phyloP scores from a whole-genome alignment of 1,139 yeast species.

The Yamadazyma diospyri region DNA sequence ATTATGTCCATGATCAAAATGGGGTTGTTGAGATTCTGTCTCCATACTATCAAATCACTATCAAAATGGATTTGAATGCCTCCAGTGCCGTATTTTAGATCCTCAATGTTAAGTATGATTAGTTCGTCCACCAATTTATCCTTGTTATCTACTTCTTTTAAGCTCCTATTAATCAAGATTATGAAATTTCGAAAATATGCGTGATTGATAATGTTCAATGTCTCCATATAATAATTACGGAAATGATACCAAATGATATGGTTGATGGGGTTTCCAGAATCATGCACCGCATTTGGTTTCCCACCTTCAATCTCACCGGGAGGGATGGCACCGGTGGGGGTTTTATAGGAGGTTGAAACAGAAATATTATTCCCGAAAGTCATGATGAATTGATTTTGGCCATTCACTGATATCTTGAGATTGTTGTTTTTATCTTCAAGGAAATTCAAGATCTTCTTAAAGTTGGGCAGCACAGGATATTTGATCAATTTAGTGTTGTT shows the following conservation, averaged over 20 bases:
- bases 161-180: conserved; percentile 30
- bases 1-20: conserved; percentile 24
- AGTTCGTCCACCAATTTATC: conserved; percentile 33
- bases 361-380: conserved; percentile 30
- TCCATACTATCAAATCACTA: conserved; percentile 41
- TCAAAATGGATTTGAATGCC: conserved; percentile 34
- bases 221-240: conserved; percentile 30
- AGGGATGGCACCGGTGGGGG: conserved; percentile 15
- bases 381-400: conserved; percentile 27
- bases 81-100: conserved; percentile 35
- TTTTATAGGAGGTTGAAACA: conserved; percentile 35
- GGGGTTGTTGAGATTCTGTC: conserved; percentile 31
- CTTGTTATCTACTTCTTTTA: conserved; percentile 15
- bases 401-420: conserved; percentile 21
- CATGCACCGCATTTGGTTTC: background rate
- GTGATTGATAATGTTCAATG: conserved; percentile 34
- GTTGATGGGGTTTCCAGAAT: conserved; percentile 17
- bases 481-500: conserved; percentile 17
- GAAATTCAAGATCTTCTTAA: conserved; percentile 24
- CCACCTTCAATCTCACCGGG: background rate
- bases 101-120: conserved; percentile 31
- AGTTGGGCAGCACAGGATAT: conserved; percentile 31
- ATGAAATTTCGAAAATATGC: conserved; percentile 36
- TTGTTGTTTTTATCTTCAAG: conserved; percentile 16
- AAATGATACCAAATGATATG: conserved; percentile 44